phyloP scores from a whole-genome alignment of 352 stramenopile species.

The Phytopythium boreale region DNA sequence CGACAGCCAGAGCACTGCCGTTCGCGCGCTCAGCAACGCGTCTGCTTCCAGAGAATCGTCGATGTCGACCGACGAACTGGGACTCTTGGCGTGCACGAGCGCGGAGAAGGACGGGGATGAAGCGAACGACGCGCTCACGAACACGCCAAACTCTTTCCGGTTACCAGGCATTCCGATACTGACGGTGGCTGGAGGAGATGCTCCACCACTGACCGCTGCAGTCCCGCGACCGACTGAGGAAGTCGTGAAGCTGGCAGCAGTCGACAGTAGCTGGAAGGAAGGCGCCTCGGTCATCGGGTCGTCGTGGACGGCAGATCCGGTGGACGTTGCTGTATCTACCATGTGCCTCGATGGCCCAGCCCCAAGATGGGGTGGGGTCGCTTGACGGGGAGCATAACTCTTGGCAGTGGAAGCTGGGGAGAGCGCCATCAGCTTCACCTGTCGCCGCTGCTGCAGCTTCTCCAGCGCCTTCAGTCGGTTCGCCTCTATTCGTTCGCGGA shows the following conservation, averaged over 20 bases:
- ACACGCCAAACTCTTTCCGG: conserved; percentile 16
- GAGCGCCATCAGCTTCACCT: conserved; percentile 12
- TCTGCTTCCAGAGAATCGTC: conserved; percentile 44
- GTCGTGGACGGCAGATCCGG: neutral
- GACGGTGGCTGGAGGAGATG: neutral
- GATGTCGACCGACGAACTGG: conserved; percentile 23
- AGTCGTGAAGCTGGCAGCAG: neutral
- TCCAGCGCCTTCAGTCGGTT: conserved; percentile 60
- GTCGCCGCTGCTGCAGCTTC: conserved; percentile 46
- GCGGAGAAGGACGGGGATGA: conserved; percentile 19
- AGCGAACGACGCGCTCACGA: conserved; percentile 30
- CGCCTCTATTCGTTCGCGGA: conserved; percentile 60
- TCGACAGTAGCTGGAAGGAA: conserved; percentile 17
- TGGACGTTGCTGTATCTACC: neutral
- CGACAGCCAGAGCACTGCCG: conserved; percentile 24
- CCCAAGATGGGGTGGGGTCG: neutral
- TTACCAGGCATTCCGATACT: neutral
- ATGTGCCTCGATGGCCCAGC: neutral
- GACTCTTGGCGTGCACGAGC: conserved; percentile 16
- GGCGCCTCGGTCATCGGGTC: conserved; percentile 3
- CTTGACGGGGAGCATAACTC: neutral
- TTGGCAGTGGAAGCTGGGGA: neutral
- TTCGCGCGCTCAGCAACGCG: conserved; percentile 39
- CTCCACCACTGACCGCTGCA: neutral
- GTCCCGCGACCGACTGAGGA: neutral